A percentile compares a stretch with the other conserved stretches of the same genome.
phyloP scores from a whole-genome alignment of 2,329 filamentous ascomycete genomes.

The Paecilomyces fulvus region DNA sequence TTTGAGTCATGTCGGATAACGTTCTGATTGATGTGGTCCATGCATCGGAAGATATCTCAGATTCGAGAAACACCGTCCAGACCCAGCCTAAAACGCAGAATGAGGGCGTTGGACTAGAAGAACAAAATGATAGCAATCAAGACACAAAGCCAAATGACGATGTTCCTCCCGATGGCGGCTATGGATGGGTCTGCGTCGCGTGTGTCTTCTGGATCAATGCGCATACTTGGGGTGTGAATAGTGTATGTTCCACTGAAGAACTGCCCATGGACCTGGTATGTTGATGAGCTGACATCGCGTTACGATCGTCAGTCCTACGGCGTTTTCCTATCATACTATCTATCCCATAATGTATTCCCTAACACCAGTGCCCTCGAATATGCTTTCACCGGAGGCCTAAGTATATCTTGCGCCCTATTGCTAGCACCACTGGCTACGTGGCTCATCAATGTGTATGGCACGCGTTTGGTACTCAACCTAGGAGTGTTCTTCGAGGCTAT shows the following conservation, averaged over 20 bases:
- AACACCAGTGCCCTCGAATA: constrained; percentile 48
- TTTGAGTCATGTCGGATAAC: constrained; percentile 22
- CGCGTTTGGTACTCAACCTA: constrained; percentile 45
- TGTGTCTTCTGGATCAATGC: constrained; percentile 53
- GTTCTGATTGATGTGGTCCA: constrained; percentile 21
- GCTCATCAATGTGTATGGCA: constrained; percentile 45
- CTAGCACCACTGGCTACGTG: constrained; percentile 50
- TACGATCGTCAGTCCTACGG: constrained; percentile 34
- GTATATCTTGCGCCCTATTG: constrained; percentile 50
- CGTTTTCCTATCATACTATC: constrained; percentile 54
- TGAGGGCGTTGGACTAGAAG: neutral
- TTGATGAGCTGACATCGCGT: neutral
- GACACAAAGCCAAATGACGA: neutral
- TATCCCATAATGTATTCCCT: constrained; percentile 47
- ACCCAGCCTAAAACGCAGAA: neutral
- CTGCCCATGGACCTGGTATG: neutral
- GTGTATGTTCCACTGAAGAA: neutral
- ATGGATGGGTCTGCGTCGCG: constrained; percentile 54
- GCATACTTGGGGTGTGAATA: constrained; percentile 68
- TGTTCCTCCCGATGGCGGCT: constrained; percentile 46
- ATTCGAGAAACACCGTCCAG: neutral
- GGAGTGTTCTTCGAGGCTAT: constrained; percentile 48
- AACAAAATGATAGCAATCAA: neutral
- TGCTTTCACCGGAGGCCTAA: constrained; percentile 53
- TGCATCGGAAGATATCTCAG: constrained; percentile 9